These are phyloP conservation scores for Arthrobotrys musiformis DNA, from an alignment of 2,329 filamentous ascomycete species.

Conservation along the genomic window DNA sequence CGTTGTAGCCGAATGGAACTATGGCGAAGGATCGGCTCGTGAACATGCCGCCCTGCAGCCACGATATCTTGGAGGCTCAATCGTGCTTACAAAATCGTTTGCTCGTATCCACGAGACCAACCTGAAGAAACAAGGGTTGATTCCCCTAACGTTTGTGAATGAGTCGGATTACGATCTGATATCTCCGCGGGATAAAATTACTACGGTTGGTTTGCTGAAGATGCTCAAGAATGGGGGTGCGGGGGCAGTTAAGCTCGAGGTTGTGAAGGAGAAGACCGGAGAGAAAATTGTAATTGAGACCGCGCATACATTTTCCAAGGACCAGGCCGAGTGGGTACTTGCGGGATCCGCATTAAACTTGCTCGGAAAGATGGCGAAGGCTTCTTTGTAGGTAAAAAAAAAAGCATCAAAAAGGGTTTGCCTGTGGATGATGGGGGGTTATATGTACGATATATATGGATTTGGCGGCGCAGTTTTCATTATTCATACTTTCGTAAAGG, in stretches of 20 bases:
- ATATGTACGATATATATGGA: conserved; percentile 25
- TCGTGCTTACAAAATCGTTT: conserved; percentile 87
- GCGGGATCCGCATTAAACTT: conserved; percentile 94
- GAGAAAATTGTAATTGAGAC: conserved; percentile 77
- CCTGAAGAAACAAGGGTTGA: conserved; percentile 95
- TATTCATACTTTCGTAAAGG: conserved; percentile 13
- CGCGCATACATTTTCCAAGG: conserved; percentile 87
- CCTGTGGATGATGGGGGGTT: background rate
- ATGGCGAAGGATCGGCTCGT: conserved; percentile 87
- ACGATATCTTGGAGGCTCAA: conserved; percentile 84
- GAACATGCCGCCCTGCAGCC: conserved; percentile 92
- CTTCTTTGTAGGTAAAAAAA: background rate
- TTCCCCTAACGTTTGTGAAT: conserved; percentile 89
- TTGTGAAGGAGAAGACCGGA: conserved; percentile 71
- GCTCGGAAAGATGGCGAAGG: conserved; percentile 72
- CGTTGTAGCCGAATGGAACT: conserved; percentile 97
- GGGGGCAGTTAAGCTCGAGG: conserved; percentile 76
- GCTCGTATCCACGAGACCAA: conserved; percentile 96
- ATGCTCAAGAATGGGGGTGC: conserved; percentile 81
- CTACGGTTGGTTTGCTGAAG: conserved; percentile 83
- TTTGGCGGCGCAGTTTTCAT: conserved; percentile 7
- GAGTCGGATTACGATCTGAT: conserved; percentile 89
- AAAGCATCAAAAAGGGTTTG: too few relatives aligned
- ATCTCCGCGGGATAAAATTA: conserved; percentile 82
- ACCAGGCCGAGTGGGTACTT: conserved; percentile 91